Conservation (phyloP, 345 rosid genomes). For the Noccaea bulbosa region DNA sequence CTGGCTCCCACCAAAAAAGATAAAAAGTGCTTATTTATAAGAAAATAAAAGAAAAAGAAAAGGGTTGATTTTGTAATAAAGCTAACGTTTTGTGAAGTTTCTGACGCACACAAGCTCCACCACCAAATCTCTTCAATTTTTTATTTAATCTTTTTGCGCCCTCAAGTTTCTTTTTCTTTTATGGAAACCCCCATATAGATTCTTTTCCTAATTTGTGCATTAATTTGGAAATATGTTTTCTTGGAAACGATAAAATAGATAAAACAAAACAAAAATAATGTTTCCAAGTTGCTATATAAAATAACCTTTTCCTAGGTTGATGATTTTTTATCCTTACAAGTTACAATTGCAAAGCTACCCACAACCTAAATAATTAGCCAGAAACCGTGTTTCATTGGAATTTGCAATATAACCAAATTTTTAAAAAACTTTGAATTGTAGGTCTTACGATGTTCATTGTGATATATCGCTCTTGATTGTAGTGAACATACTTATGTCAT, state of each 20-base stretch:
- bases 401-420: not conserved
- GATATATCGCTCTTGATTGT: not conserved
- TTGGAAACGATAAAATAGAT: not conserved
- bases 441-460: not conserved
- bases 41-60: conserved; percentile 15
- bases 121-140: conserved; percentile 26
- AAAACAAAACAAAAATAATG: not conserved
- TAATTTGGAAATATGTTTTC: conserved; percentile 15
- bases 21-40: not conserved
- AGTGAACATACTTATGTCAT: conserved; percentile 3
- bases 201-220: conserved; percentile 16
- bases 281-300: conserved; percentile 25
- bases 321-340: not conserved
- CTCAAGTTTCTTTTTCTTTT: conserved; percentile 36
- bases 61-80: conserved; percentile 36
- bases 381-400: not conserved
- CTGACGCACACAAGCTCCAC: conserved; percentile 32
- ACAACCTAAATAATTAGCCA: conserved; percentile 34
- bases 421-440: not conserved
- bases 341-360: conserved; percentile 12
- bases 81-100: conserved; percentile 26
- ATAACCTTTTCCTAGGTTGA: not conserved
- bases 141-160: conserved; percentile 24
- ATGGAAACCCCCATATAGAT: conserved; percentile 26
- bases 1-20: conserved; percentile 36